Evolutionary conservation across 1,284 basidiomycete genomes (phyloP).

Genomic region (Ganoderma multipileum): DNA sequence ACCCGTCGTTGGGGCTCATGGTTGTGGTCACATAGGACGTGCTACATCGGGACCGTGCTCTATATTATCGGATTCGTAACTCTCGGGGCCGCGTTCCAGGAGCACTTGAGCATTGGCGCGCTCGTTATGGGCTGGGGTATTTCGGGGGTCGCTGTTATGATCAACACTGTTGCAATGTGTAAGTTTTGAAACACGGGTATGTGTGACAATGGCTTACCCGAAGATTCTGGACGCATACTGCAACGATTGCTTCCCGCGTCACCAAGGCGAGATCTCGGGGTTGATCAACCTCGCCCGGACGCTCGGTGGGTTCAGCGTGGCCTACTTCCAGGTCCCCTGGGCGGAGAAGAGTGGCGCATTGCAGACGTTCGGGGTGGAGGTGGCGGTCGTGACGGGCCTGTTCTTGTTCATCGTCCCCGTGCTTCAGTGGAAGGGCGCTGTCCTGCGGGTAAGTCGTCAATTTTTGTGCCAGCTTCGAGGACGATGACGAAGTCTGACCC

Average conservation of each 20-base stretch:
- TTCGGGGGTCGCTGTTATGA: conserved; percentile 64
- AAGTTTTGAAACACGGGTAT: conserved; percentile 32
- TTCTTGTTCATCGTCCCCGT: conserved; percentile 59
- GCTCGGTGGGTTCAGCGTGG: conserved; percentile 66
- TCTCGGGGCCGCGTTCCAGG: conserved; percentile 64
- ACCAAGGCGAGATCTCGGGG: conserved; percentile 62
- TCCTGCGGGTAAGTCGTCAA: conserved; percentile 48
- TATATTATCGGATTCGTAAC: conserved; percentile 71
- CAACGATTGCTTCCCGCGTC: conserved; percentile 52
- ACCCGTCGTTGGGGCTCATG: not conserved
- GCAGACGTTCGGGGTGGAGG: conserved; percentile 64
- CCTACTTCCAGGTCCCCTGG: conserved; percentile 71
- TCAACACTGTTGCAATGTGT: conserved; percentile 72
- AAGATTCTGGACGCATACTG: conserved; percentile 53
- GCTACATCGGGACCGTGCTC: conserved; percentile 66
- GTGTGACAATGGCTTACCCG: not conserved
- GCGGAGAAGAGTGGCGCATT: conserved; percentile 59
- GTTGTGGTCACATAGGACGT: conserved; percentile 52
- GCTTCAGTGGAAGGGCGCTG: conserved; percentile 55
- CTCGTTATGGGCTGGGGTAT: conserved; percentile 76
- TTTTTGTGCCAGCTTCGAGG: not conserved
- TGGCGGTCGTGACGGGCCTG: conserved; percentile 59
- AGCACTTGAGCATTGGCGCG: conserved; percentile 60
- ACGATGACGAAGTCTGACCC: not conserved
- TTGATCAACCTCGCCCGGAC: conserved; percentile 65